phyloP scores from a whole-genome alignment of 2,329 filamentous ascomycete genomes.

The Sclerotinia glacialis region DNA sequence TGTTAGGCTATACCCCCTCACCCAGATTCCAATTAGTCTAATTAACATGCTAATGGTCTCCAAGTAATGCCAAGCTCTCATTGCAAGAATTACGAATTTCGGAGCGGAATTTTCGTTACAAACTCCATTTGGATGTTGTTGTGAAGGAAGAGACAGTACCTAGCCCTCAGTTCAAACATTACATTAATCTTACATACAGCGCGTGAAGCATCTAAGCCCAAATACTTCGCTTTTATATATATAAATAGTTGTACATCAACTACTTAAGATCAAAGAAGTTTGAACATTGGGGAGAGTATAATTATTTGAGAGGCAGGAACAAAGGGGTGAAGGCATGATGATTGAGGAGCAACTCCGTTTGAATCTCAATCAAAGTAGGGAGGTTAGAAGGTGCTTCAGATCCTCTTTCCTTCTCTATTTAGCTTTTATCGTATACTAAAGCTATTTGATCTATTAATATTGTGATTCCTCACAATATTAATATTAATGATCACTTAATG shows the following conservation, averaged over 20 bases:
- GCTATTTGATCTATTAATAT: not conserved
- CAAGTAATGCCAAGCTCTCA: too few species aligned
- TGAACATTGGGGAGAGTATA: not conserved
- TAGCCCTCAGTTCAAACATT: not conserved
- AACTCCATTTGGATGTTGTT: too few species aligned
- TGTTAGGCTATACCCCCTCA: too few species aligned
- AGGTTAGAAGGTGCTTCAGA: fast-evolving
- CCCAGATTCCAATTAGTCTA: too few species aligned
- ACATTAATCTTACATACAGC: not conserved
- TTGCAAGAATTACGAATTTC: too few species aligned
- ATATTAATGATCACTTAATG: not conserved
- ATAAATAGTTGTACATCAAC: not conserved
- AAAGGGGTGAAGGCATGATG: not conserved
- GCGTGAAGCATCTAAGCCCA: too few species aligned
- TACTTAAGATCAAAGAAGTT: not conserved
- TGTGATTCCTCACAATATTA: not conserved
- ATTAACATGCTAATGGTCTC: too few species aligned
- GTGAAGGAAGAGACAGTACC: not conserved
- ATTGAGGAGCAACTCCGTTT: not conserved
- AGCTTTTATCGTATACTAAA: not conserved
- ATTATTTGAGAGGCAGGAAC: too few species aligned
- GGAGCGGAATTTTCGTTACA: too few species aligned
- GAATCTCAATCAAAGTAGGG: not conserved
- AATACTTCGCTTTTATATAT: not conserved
- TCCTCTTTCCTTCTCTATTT: not conserved